Conservation (phyloP, 2,329 filamentous ascomycete species). For the Cytospora chrysosperma region DNA sequence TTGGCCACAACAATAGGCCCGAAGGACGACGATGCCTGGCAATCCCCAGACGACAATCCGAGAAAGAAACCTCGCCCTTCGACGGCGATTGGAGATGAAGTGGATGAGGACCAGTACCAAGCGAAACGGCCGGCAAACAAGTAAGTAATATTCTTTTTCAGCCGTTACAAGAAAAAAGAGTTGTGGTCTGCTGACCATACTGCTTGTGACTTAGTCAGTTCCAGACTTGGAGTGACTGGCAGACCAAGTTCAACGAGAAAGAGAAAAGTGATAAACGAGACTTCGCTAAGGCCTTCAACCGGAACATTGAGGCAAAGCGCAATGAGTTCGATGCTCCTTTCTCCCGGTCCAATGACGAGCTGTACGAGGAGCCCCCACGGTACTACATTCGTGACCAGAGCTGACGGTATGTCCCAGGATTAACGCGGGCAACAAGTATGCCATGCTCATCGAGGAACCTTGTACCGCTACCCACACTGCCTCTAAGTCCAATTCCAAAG, state of each 20-base stretch:
- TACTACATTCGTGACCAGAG: not conserved
- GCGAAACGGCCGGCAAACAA: not conserved
- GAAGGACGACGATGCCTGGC: conserved; percentile 10
- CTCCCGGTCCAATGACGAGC: conserved; percentile 28
- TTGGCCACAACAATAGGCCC: not conserved
- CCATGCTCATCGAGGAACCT: conserved; percentile 10
- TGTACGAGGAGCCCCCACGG: conserved; percentile 29
- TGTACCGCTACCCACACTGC: not conserved
- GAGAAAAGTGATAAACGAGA: conserved; percentile 25
- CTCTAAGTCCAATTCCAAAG: not conserved
- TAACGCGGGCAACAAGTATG: conserved; percentile 11
- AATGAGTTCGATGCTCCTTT: conserved; percentile 28
- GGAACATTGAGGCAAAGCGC: conserved; percentile 15
- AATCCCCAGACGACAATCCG: not conserved
- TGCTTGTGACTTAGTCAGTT: not conserved
- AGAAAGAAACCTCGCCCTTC: conserved; percentile 9
- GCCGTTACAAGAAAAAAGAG: too few relatives aligned
- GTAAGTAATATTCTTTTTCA: not conserved
- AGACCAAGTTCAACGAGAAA: conserved; percentile 26
- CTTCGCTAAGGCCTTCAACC: conserved; percentile 25
- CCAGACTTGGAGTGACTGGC: conserved; percentile 20
- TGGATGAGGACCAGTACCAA: not conserved
- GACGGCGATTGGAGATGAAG: not conserved
- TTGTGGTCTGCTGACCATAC: not conserved
- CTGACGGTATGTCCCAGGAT: not conserved